Base-by-base conservation (phyloP, 2,329 filamentous ascomycete genomes). In the Leptoxyphium fumago region DNA sequence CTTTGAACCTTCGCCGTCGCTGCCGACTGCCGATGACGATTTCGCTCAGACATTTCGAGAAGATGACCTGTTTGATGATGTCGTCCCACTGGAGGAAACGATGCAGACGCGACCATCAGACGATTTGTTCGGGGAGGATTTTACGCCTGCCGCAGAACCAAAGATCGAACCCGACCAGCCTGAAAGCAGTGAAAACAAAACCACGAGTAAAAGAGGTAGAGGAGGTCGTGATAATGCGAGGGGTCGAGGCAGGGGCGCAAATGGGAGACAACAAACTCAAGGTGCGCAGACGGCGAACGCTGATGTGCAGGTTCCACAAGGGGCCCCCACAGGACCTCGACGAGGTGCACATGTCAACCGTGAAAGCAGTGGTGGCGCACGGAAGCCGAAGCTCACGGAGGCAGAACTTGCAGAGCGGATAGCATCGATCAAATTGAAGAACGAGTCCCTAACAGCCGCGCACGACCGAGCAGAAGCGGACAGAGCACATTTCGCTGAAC, bases 391-490 rank as follows among this genome's bases (percentile, higher is more conserved):
- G 60, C 69, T 82, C 39, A 81, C 77, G 2, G 78, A 82, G 55
- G 74, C 71, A 49, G 73, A 82, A 57, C 68, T 83, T 7, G 70
- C 68, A 2, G 72, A 71, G 39, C 75, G 75, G 48, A 73, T 83
- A 47, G 75, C 72, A 7, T 67, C 69, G 30, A 80, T 80, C 52
- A 71, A 71, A 48, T 68, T 78, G 50, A 74, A 78, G 45, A 80
- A 79, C 43, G 73, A 72, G 5, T 69, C 73, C 41, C 67, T 75
- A 11, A 68, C 70, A 8, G 76, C 74, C 8, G 75, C 75, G 0
- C 77, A 82, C 55, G 74, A 73, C 1, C 70, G 77, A 21, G 77
- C 77, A n/a, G 75, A 82, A 63, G 77, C 76, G n/a, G 79, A 83
- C 50, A 71, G 74, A 43, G 77, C 76, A 2, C 73, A 71, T 0